Percentiles rank a stretch among this genome's conserved stretches.
These are phyloP conservation scores for Proliferodiscus dingleyae DNA, from an alignment of 2,329 filamentous ascomycete species.

Conservation along the genomic window DNA sequence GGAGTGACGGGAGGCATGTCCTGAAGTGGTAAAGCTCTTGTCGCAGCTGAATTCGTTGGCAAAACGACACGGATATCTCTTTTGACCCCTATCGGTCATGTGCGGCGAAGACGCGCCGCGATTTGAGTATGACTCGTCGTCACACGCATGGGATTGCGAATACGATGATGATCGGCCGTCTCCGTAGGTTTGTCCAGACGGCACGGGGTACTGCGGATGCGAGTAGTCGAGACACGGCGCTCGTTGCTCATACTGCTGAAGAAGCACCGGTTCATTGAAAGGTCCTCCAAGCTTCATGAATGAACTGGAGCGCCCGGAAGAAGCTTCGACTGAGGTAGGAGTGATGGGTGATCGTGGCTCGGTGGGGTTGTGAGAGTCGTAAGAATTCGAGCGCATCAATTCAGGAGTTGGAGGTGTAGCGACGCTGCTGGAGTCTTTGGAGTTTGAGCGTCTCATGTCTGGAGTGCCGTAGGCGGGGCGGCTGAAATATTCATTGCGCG, in stretches of 20 bases:
- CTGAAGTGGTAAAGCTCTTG: slow-evolving; percentile 79
- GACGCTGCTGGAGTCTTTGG: slow-evolving; percentile 35
- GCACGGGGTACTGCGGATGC: slow-evolving; percentile 7
- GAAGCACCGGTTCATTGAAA: slow-evolving; percentile 31
- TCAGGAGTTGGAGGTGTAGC: slow-evolving; percentile 41
- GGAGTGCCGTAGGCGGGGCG: slow-evolving; percentile 8
- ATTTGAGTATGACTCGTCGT: slow-evolving; percentile 20
- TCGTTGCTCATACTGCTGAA: slow-evolving; percentile 17
- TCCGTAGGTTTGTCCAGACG: slow-evolving; percentile 6
- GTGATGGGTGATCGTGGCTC: slow-evolving; percentile 53
- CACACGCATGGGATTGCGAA: slow-evolving; percentile 18
- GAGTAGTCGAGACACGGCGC: slow-evolving; percentile 9
- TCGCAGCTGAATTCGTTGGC: slow-evolving; percentile 66
- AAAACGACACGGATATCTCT: slow-evolving; percentile 71
- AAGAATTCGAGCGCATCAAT: slow-evolving; percentile 56
- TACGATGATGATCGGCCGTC: slow-evolving; percentile 11
- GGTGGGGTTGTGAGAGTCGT: slow-evolving; percentile 54
- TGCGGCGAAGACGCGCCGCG: not conserved
- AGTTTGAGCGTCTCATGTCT: slow-evolving; percentile 19
- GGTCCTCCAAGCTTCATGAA: slow-evolving; percentile 20
- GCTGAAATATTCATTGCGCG: slow-evolving; percentile 15
- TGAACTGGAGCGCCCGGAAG: slow-evolving; percentile 35
- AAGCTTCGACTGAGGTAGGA: slow-evolving; percentile 39
- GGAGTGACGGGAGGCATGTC: slow-evolving; percentile 78
- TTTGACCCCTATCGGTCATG: slow-evolving; percentile 32